phyloP scores from a whole-genome alignment of 1,139 yeast species.

The Lodderomyces margitis region DNA sequence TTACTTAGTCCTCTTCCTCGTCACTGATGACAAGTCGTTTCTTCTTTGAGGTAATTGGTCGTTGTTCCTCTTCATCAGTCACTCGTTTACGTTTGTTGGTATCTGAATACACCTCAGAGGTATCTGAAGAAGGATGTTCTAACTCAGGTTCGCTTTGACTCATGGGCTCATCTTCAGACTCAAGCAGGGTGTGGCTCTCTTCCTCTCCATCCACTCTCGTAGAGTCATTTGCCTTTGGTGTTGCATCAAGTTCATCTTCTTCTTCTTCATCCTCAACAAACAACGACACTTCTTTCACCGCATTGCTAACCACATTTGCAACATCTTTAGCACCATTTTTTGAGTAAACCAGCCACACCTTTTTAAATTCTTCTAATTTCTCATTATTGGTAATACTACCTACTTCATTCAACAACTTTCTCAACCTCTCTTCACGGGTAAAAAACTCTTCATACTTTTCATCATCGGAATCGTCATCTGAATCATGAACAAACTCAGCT shows the following conservation, averaged over 20 bases:
- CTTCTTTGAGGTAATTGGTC: conserved; percentile 7
- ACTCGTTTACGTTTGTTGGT: conserved; percentile 6
- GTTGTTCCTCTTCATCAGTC: conserved; percentile 9
- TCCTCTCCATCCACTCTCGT: not conserved
- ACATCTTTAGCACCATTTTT: conserved; percentile 15
- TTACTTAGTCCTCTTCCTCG: conserved; percentile 23
- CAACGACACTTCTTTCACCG: conserved; percentile 20
- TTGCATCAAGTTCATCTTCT: no score
- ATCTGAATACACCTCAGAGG: conserved; percentile 15
- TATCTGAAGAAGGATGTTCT: conserved; percentile 8
- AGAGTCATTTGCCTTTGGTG: no score
- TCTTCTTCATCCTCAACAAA: conserved; percentile 17
- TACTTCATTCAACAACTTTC: conserved; percentile 36
- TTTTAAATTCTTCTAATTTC: conserved; percentile 38
- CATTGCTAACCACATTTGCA: conserved; percentile 23
- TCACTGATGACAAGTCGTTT: conserved; percentile 22
- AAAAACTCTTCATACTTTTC: conserved; percentile 56
- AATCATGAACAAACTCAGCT: conserved; percentile 55
- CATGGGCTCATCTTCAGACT: not conserved
- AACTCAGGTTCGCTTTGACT: conserved; percentile 3
- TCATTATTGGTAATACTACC: conserved; percentile 42
- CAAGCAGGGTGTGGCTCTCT: not conserved
- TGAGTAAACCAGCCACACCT: conserved; percentile 36
- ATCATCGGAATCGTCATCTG: conserved; percentile 68
- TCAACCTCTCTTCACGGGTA: conserved; percentile 54